A percentile compares a stretch with the other conserved stretches of the same genome.
These are phyloP conservation scores for Carallia pectinifolia DNA, from an alignment of 345 rosid genomes.

Conservation along the genomic window DNA sequence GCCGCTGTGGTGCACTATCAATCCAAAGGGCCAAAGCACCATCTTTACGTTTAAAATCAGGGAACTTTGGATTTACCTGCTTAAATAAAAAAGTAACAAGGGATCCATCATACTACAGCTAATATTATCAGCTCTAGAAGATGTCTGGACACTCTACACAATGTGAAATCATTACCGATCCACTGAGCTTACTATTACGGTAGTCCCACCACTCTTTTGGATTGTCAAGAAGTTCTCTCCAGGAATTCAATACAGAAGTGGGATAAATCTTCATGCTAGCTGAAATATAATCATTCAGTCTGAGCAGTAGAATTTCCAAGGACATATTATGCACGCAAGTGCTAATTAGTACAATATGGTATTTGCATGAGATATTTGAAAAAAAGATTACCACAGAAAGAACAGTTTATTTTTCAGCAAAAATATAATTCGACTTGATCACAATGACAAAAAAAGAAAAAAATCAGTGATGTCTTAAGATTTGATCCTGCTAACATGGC, in stretches of 20 bases:
- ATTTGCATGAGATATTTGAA: neutral
- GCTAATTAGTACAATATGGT: too few species aligned
- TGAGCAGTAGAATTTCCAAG: neutral
- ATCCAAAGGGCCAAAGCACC: slow-evolving; percentile 57
- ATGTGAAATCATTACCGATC: slow-evolving; percentile 45
- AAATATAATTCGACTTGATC: too few species aligned
- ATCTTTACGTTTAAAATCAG: slow-evolving; percentile 76
- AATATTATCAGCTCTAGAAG: slow-evolving; percentile 11
- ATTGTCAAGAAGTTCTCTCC: slow-evolving; percentile 59
- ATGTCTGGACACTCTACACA: neutral
- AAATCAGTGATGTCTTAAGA: too few species aligned
- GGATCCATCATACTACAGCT: neutral
- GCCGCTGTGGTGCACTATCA: slow-evolving; percentile 43
- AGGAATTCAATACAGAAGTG: slow-evolving; percentile 21
- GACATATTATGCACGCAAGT: too few species aligned
- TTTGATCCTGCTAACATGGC: too few species aligned
- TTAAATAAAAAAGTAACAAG: slow-evolving; percentile 2
- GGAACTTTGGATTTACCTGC: slow-evolving; percentile 58
- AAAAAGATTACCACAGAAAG: neutral
- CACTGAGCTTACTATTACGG: slow-evolving; percentile 49
- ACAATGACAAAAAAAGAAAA: too few species aligned
- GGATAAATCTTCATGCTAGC: slow-evolving; percentile 17
- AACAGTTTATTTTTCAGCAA: too few species aligned
- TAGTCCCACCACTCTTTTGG: slow-evolving; percentile 70
- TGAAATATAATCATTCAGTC: slow-evolving; percentile 8